Evolutionary conservation across 768 basidiomycete species (phyloP).

Genomic region (Lanmaoa rubissima): DNA sequence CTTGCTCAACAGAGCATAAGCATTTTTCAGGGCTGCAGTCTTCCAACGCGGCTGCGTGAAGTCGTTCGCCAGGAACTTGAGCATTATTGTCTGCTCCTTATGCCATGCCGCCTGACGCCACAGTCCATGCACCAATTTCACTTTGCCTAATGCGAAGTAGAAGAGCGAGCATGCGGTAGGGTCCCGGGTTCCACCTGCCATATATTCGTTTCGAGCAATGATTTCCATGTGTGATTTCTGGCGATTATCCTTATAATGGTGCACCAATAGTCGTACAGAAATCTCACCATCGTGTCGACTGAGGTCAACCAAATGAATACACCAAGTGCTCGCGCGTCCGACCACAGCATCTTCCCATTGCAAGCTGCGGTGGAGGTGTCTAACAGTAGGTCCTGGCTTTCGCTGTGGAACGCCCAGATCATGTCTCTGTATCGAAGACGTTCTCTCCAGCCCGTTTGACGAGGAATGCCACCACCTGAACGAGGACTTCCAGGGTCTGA

Average conservation of each 20-base stretch:
- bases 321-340: constrained; percentile 82
- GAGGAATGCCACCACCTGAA: constrained; percentile 41
- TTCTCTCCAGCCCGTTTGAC: constrained; percentile 58
- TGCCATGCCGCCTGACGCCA: constrained; percentile 97
- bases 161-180: constrained; percentile 86
- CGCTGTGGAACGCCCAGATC: constrained; percentile 96
- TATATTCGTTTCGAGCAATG: constrained; percentile 91
- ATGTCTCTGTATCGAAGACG: constrained; percentile 92
- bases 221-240: constrained; percentile 82
- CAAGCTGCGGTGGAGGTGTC: constrained; percentile 69
- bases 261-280: not conserved
- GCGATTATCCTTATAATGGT: not conserved
- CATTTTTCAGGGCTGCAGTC: constrained; percentile 94
- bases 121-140: constrained; percentile 87
- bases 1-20: constrained; percentile 87
- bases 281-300: constrained; percentile 69
- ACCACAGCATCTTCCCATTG: constrained; percentile 85
- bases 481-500: constrained; percentile 47
- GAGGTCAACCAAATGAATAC: constrained; percentile 87
- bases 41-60: constrained; percentile 83
- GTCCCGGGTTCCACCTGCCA: constrained; percentile 83
- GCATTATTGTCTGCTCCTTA: constrained; percentile 82
- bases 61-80: constrained; percentile 91
- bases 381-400: constrained; percentile 84
- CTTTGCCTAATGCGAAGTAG: constrained; percentile 93